Evolutionary conservation across 2,329 filamentous ascomycete genomes (phyloP).

Genomic region (Ramichloridium luteum): DNA sequence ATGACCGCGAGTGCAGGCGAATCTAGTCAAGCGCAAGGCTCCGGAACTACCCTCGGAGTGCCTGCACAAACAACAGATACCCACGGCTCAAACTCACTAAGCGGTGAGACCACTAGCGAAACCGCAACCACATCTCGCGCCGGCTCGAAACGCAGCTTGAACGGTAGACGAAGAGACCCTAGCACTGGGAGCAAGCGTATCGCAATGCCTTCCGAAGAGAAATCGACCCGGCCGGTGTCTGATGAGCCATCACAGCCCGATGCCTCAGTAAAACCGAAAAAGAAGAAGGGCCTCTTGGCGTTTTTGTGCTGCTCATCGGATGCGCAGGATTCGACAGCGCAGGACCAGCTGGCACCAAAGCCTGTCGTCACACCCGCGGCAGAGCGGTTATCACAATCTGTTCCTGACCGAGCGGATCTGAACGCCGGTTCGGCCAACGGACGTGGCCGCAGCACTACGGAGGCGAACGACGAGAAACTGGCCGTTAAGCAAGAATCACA

Average conservation of each 20-base stretch:
- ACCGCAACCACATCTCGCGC: conserved; percentile 32
- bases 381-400: conserved; percentile 1
- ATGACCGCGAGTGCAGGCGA: conserved; percentile 3
- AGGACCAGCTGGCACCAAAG: conserved; percentile 39
- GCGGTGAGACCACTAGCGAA: conserved; percentile 33
- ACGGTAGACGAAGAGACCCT: conserved; percentile 32
- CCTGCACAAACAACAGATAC: conserved; percentile 7
- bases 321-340: conserved; percentile 43
- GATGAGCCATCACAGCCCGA: conserved; percentile 20
- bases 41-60: conserved; percentile 7
- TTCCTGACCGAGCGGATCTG: conserved; percentile 21
- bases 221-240: conserved; percentile 25
- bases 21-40: conserved; percentile 5
- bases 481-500: conserved; percentile 7
- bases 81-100: conserved; percentile 25
- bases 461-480: conserved; percentile 27
- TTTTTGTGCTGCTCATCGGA: conserved; percentile 56
- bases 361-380: conserved; percentile 26
- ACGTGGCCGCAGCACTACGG: conserved; percentile 31
- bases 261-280: conserved; percentile 28
- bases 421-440: conserved; percentile 37
- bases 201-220: conserved; percentile 28
- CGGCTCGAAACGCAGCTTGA: conserved; percentile 35
- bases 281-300: conserved; percentile 31
- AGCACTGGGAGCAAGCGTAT: conserved; percentile 37